Evolutionary conservation across 768 basidiomycete species (phyloP).

Genomic region (Mycena maculata): DNA sequence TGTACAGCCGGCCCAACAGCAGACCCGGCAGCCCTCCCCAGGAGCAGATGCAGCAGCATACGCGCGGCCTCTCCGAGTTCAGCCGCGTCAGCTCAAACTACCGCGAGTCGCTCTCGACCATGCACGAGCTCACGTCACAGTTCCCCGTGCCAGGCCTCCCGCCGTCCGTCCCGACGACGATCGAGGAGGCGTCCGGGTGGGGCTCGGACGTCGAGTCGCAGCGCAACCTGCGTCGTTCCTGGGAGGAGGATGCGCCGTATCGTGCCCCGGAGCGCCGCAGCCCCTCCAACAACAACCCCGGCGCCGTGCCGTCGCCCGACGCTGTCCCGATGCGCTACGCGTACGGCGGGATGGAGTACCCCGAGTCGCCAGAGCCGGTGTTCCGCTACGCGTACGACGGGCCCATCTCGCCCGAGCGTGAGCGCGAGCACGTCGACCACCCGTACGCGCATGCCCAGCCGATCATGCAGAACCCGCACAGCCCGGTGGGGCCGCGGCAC

Average conservation of each 20-base stretch:
- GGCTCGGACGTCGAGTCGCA: slow-evolving; percentile 21
- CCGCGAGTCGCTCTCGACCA: slow-evolving; percentile 55
- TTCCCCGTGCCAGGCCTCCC: slow-evolving; percentile 61
- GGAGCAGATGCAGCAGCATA: background rate
- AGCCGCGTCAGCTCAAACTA: slow-evolving; percentile 46
- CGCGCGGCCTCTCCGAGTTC: slow-evolving; percentile 31
- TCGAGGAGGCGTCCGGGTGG: slow-evolving; percentile 21
- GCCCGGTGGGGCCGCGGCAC: slow-evolving; percentile 6
- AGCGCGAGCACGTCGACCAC: background rate
- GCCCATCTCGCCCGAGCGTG: slow-evolving; percentile 23
- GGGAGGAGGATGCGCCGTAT: background rate
- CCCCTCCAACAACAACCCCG: too few species aligned
- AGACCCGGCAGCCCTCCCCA: background rate
- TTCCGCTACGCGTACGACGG: slow-evolving; percentile 33
- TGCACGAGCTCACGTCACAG: slow-evolving; percentile 63
- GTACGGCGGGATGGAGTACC: slow-evolving; percentile 26
- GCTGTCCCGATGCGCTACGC: slow-evolving; percentile 3
- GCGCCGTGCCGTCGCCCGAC: background rate
- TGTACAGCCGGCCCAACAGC: too few species aligned
- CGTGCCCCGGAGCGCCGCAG: too few species aligned
- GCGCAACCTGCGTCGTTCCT: slow-evolving; percentile 2
- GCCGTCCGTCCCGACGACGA: background rate
- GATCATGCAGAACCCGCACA: background rate
- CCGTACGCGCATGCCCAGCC: slow-evolving; percentile 17
- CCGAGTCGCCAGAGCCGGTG: slow-evolving; percentile 28